These are phyloP conservation scores for Hypoxylon crocopeplum DNA, from an alignment of 495 filamentous ascomycete species.

Conservation along the genomic window DNA sequence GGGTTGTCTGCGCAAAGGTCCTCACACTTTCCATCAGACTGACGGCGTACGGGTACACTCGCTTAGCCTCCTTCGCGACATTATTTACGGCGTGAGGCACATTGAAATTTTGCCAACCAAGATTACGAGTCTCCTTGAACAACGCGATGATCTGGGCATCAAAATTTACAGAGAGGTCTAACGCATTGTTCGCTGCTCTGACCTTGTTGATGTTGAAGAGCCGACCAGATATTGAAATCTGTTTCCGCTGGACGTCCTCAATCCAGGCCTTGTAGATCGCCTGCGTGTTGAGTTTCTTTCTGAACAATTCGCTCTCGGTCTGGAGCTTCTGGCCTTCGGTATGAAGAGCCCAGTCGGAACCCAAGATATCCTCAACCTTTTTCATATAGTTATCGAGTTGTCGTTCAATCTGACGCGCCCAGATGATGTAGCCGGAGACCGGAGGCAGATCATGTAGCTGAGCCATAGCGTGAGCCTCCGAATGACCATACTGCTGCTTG, in stretches of 20 bases:
- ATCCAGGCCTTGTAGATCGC: constrained; percentile 96
- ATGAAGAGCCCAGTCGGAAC: constrained; percentile 91
- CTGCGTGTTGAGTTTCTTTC: constrained; percentile 92
- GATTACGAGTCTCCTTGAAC: constrained; percentile 98
- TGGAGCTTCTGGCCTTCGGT: constrained; percentile 94
- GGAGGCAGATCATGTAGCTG: constrained; percentile 94
- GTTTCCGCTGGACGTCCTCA: constrained; percentile 81
- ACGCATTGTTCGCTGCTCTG: constrained; percentile 79
- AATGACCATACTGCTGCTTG: constrained; percentile 98
- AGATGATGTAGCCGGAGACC: constrained; percentile 94
- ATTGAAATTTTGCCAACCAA: constrained; percentile 89
- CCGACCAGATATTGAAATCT: constrained; percentile 87
- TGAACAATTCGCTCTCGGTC: constrained; percentile 85
- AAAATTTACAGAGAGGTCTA: constrained; percentile 94
- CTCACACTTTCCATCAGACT: constrained; percentile 97
- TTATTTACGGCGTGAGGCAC: constrained; percentile 94
- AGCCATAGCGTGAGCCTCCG: constrained; percentile 96
- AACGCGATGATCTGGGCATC: constrained; percentile 94
- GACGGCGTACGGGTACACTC: constrained; percentile 96
- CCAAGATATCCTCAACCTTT: constrained; percentile 94
- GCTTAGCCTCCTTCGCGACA: constrained; percentile 94
- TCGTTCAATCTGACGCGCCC: constrained; percentile 94
- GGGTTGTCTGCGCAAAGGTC: constrained; percentile 84
- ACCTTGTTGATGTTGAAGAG: constrained; percentile 90
- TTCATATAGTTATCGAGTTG: constrained; percentile 96